Base-by-base conservation (phyloP, 2,329 filamentous ascomycete species). In the Microsporum audouinii region DNA sequence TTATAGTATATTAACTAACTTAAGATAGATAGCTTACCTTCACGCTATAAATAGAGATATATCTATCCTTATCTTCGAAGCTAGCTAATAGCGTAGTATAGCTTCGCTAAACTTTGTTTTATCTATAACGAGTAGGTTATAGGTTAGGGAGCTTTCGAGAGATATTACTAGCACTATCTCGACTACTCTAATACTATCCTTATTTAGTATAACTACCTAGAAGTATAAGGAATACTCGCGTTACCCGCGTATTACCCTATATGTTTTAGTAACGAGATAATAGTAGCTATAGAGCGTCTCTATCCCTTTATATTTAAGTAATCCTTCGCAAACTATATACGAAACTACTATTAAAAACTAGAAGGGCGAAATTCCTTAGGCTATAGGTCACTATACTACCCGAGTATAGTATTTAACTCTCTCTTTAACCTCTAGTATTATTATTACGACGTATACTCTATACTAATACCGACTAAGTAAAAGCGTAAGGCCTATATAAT, bases 111-210 rank as follows among this genome's bases (percentile, higher is more conserved):
- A 43, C 56, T 61, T 38, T 61, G 41, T 56, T 49, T 49, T 58
- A 58, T 61, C 41, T 61, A 45, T 17, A 23, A 59, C 41, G 31
- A 41, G 55, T 58, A 45, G 55, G n/a, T 51, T 38, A 61, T n/a
- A 3, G 36, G 57, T 29, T 17, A 53, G 55, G 14, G 3, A 31
- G 56, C 38, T 41, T 58, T 61, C 31, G 33, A 58, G 43, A 17
- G 14, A 4, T 43, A 61, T 29, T 61, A 45, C 43, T 45, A 61
- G 47, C 38, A 61, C 27, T 38, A 61, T 49, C 41, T 61, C 17
- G n/a, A 61, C 43, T 36, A 55, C 56, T 55, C 60, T 27, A 34
- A 45, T 31, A 55, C 55, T 2, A 58, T 61, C 38, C 56, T 55
- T 10, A 33, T 61, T n/a, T 8, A 61, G 45, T 59, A 61, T 59